Conservation (phyloP, 768 basidiomycete genomes). For the Hericium rajendrae region DNA sequence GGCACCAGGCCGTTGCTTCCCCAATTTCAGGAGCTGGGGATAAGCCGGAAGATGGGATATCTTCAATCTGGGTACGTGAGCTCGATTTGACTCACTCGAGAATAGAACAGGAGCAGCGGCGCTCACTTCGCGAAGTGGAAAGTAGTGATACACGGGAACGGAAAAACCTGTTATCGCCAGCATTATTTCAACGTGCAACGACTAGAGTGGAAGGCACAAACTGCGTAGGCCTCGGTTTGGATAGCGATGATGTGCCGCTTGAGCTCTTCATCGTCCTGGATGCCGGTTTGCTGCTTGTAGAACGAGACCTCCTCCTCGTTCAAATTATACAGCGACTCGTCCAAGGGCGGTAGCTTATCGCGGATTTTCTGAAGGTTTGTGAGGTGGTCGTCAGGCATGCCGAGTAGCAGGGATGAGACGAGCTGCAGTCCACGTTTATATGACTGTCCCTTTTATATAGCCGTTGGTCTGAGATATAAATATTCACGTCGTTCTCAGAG, state of each 20-base stretch:
- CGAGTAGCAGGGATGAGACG: too few relatives aligned
- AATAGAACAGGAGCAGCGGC: too few relatives aligned
- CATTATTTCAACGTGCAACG: neutral
- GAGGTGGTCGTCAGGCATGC: too few relatives aligned
- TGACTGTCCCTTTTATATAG: too few relatives aligned
- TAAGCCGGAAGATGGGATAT: slow-evolving; percentile 19
- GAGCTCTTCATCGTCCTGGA: slow-evolving; percentile 7
- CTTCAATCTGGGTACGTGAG: slow-evolving; percentile 13
- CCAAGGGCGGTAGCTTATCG: neutral
- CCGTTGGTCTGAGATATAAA: too few relatives aligned
- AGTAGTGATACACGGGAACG: slow-evolving; percentile 23
- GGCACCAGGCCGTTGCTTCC: slow-evolving; percentile 22
- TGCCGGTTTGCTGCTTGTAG: neutral
- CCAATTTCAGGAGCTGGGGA: slow-evolving; percentile 24
- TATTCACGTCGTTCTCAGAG: too few relatives aligned
- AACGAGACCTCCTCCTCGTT: neutral
- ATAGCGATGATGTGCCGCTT: slow-evolving; percentile 18
- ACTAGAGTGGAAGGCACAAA: too few relatives aligned
- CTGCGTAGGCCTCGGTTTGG: slow-evolving; percentile 15
- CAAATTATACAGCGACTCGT: neutral
- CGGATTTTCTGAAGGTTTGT: too few relatives aligned
- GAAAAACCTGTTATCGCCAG: slow-evolving; percentile 14
- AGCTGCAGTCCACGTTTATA: too few relatives aligned
- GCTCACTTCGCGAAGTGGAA: slow-evolving; percentile 16
- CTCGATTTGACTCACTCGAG: too few relatives aligned